A percentile compares a stretch with the other conserved stretches of the same genome.
Conservation (phyloP, 2,329 filamentous ascomycete genomes). For the Aspergillus oerlinghausenensis region DNA sequence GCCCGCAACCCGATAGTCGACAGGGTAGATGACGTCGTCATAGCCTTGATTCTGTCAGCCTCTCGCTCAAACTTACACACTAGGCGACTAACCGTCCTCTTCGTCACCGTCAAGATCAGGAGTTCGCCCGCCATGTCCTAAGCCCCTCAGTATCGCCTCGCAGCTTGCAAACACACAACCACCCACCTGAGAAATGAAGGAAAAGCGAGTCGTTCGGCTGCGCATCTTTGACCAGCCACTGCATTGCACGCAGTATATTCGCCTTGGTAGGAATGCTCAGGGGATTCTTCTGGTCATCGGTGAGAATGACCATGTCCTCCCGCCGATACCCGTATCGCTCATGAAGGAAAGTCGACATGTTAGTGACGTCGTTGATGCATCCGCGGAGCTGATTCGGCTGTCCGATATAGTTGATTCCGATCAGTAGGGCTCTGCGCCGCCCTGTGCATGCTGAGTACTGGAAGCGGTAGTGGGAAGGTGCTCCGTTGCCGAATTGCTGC, state of each 20-base stretch:
- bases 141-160: neutral
- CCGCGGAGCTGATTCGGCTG: slow-evolving; percentile 83
- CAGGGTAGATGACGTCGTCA: slow-evolving; percentile 74
- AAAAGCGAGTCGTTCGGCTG: slow-evolving; percentile 89
- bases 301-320: slow-evolving; percentile 95
- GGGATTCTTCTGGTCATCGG: slow-evolving; percentile 93
- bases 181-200: slow-evolving; percentile 87
- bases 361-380: slow-evolving; percentile 95
- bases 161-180: neutral
- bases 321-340: slow-evolving; percentile 83
- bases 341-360: slow-evolving; percentile 87
- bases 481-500: slow-evolving; percentile 74
- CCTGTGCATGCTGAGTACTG: slow-evolving; percentile 91
- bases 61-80: neutral
- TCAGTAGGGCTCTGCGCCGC: slow-evolving; percentile 78
- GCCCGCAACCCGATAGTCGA: slow-evolving; percentile 64
- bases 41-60: slow-evolving; percentile 41
- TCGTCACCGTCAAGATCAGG: slow-evolving; percentile 71
- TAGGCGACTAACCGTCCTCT: slow-evolving; percentile 53
- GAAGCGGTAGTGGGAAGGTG: slow-evolving; percentile 76
- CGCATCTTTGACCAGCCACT: slow-evolving; percentile 96
- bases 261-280: slow-evolving; percentile 95
- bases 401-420: slow-evolving; percentile 95
- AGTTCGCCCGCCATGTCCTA: slow-evolving; percentile 70
- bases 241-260: slow-evolving; percentile 93